These are phyloP conservation scores for Venturia asperata DNA, from an alignment of 2,329 filamentous ascomycete genomes.

Conservation along the genomic window DNA sequence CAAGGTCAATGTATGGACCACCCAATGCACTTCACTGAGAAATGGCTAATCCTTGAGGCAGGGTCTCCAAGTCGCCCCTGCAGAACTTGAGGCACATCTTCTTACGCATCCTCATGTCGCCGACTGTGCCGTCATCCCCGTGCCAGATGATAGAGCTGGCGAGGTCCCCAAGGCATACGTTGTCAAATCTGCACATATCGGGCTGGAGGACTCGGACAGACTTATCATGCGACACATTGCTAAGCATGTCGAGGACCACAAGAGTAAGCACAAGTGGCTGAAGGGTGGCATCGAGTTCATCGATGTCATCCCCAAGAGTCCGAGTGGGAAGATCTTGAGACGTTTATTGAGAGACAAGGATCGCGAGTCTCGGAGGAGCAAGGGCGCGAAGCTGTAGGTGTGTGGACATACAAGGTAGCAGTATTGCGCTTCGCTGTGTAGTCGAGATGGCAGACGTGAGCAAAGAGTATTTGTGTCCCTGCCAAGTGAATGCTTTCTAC, in stretches of 20 bases:
- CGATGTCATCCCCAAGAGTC: conserved; percentile 50
- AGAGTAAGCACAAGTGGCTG: conserved; percentile 56
- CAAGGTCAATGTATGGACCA: conserved; percentile 59
- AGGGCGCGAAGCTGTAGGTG: conserved; percentile 54
- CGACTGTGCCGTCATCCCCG: conserved; percentile 71
- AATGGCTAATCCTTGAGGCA: conserved; percentile 31
- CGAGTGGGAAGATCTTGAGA: conserved; percentile 56
- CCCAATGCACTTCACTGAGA: background rate
- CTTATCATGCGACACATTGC: conserved; percentile 45
- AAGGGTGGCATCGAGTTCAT: conserved; percentile 45
- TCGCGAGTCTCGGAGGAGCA: conserved; percentile 56
- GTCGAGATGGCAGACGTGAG: background rate
- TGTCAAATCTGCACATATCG: conserved; percentile 49
- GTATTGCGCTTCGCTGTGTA: background rate
- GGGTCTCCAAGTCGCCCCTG: conserved; percentile 76
- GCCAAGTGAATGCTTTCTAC: too few species aligned
- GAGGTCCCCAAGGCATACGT: conserved; percentile 59
- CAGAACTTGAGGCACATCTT: conserved; percentile 74
- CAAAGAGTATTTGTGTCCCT: too few species aligned
- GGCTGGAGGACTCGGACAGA: conserved; percentile 46
- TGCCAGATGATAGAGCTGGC: conserved; percentile 56
- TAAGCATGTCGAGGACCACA: conserved; percentile 54
- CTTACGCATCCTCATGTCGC: conserved; percentile 67
- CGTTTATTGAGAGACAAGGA: conserved; percentile 66
- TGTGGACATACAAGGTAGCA: background rate